Base-by-base conservation (phyloP, 805 yeast species). In the Cyberlindnera sargentensis region DNA sequence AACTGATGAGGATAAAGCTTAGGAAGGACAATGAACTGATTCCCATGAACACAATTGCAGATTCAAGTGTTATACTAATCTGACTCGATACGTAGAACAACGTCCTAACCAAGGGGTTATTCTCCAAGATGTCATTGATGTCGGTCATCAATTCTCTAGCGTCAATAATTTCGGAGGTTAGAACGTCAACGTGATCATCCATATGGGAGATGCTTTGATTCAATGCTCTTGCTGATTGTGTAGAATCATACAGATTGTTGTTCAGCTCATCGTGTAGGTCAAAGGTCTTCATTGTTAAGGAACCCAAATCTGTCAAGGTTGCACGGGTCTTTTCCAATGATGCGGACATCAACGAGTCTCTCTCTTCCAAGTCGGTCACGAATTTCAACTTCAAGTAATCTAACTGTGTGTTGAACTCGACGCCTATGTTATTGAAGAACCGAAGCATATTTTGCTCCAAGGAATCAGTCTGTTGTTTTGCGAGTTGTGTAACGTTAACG, bases 401-500 rank as follows among this genome's bases (percentile, higher is more conserved):
- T 32, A 53, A 28, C 26, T 49, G 47, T 1, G 30, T 15, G 2
- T 41, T 31, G 27, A 48, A 44, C 30, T 50, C 48, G 2, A 8
- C 10, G 28, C 44, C 43, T 4, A 46, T 41, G 3, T 32, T 34
- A 2, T 46, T 26, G 26, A 55, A 48, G 31, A 55, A 39, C 9
- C 31, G 26, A 26, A 46, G 7, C 28, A 55, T 34, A 15, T 37
- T 45, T 9, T n/a, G 9, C 34, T 46, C 51, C 11, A 51, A 34
- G 8, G 49, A 23, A 3, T 43, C 44, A 8, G 40, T 46, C 20
- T 51, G 53, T 10, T 26, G 3, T 7, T 45, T 26, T 7, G 50
- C 43, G 24, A 51, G 10, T n/a, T 40, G 45, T 2, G 52, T 50
- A 6, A 52, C 48, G 20, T 51, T 44, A 6, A 42, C 37, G 2